Conservation (phyloP, 2,329 filamentous ascomycete species). For the Aspergillus sp. region DNA sequence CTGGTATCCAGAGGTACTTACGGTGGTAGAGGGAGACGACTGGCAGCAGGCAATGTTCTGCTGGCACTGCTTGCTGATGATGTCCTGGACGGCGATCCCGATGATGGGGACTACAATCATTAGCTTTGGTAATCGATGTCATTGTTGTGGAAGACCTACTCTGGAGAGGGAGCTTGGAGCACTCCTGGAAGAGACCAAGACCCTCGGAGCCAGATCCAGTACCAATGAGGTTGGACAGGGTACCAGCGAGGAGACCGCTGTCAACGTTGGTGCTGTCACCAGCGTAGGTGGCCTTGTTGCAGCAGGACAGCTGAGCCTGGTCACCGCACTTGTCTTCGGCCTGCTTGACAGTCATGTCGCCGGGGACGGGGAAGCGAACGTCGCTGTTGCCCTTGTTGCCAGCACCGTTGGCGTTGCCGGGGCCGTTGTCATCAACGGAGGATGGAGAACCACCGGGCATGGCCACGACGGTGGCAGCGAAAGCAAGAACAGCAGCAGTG, state of each 20-base stretch:
- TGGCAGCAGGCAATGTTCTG: conserved; percentile 46
- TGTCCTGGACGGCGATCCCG: conserved; percentile 32
- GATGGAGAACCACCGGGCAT: conserved; percentile 23
- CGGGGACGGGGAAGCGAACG: conserved; percentile 35
- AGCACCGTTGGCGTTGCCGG: conserved; percentile 27
- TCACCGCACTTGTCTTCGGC: conserved; percentile 43
- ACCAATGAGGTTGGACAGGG: conserved; percentile 38
- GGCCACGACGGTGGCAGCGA: conserved; percentile 37
- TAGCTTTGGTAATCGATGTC: neutral
- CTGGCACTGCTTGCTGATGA: conserved; percentile 43
- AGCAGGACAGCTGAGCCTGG: conserved; percentile 42
- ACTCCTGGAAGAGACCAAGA: conserved; percentile 44
- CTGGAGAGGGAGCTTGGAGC: conserved; percentile 41
- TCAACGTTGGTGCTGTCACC: conserved; percentile 37
- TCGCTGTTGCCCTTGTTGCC: conserved; percentile 38
- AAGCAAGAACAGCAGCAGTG: conserved; percentile 35
- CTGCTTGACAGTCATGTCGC: conserved; percentile 38
- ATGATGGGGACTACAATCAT: conserved; percentile 27
- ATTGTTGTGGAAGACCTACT: conserved; percentile 24
- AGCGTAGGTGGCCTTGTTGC: conserved; percentile 41
- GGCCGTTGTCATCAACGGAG: conserved; percentile 20
- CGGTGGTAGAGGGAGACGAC: conserved; percentile 35
- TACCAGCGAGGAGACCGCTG: conserved; percentile 36
- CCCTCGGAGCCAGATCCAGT: conserved; percentile 35
- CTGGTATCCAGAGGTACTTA: conserved; percentile 14